Evolutionary conservation across 2,329 filamentous ascomycete species (phyloP), one percentile per base, ranked within the genome.

Genomic region (Aspergillus transmontanensis): DNA sequence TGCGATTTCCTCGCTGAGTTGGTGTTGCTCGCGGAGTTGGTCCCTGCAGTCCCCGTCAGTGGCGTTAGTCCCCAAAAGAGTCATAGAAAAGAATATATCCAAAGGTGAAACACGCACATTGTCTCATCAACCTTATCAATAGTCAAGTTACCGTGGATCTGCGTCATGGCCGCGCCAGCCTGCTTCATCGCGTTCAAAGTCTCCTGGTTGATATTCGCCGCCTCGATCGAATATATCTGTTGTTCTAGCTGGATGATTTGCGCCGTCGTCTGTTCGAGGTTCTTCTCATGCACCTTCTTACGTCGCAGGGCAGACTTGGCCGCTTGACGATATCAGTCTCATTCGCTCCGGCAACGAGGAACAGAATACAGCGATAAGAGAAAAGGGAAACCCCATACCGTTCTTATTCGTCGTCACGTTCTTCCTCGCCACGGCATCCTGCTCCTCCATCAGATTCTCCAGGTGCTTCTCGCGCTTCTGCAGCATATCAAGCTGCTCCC

Each of bases 141-240:
- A 56, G 92, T 97, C 69, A 98, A 87, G 68, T 91, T 91, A 72
- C 89, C 90, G 77, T 98, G 93, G 72, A 99, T 99, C 68, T 90
- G 84, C 83, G 94, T 90, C 94, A 99, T 98, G 41, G 94, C 95
- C 65, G 89, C 83, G 68, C 92, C 89, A 12, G 95, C 94, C 76
- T 90, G 90, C 86, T 96, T 90, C 93, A 99, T 97, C 9, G 94
- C 94, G 70, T 90, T 87, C 68, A 98, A 84, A 14, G 95, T 99
- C 84, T 97, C 94, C 81, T 94, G 90, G 85, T 99, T 99, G 84
- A 99, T 97, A 78, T 98, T 99, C 66, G 95, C 95, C 55, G 94
- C 93, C 81, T 99, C 95, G 83, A 99, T 98, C 64, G 92, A 90
- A 79, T 95, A 95, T 75, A 98, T 96, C 79, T 99, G 93, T 75